Base-by-base conservation (phyloP, 2,329 filamentous ascomycete genomes). In the Stromatinia cepivora region DNA sequence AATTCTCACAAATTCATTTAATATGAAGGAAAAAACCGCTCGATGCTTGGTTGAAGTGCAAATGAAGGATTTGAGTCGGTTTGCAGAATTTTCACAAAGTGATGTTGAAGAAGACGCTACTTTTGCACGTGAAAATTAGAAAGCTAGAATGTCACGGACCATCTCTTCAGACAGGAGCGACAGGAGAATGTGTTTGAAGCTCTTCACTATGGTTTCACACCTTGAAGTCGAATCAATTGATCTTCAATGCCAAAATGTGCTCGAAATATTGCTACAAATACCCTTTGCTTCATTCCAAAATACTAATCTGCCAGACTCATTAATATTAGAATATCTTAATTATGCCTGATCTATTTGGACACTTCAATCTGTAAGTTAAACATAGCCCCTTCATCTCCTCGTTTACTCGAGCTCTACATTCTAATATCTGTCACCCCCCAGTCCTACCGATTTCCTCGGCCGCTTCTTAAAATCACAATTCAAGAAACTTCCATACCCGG, bases 401-500 rank as follows among this genome's bases (percentile, higher is more conserved):
- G 3, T 42, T 45, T 66, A 15, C 7, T 22, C 13, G 28, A 48
- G 22, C 20, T 17, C 34, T 20, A 9, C 11, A 56, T 28, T 61
- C 70, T 70, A 54, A 69, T 50, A 1, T 39, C 36, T 52, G 25
- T 28, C 42, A n/a, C 39, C 57, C 28, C 28, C 25, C n/a, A 57
- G 65, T 15, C 65, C 57, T 7, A 31, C 20, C 50, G 73, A 72
- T n/a, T 75, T 77, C 69, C 66, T 76, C 46, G 61, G 62, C 34
- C 69, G 71, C 25, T 77, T 77, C 67, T 67, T 77, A 22, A 72
- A 70, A 53, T 77, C 75, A n/a, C 74, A 75, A 70, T 75, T 75
- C 57, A 74, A 72, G 25, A 69, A 64, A 20, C 73, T 76, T 10
- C 75, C 74, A 25, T 73, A 74, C 56, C 74, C 74, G n/a, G 36